These are phyloP conservation scores for Themeda triandra DNA, from an alignment of 176 grass and related monocot species.

Conservation along the genomic window DNA sequence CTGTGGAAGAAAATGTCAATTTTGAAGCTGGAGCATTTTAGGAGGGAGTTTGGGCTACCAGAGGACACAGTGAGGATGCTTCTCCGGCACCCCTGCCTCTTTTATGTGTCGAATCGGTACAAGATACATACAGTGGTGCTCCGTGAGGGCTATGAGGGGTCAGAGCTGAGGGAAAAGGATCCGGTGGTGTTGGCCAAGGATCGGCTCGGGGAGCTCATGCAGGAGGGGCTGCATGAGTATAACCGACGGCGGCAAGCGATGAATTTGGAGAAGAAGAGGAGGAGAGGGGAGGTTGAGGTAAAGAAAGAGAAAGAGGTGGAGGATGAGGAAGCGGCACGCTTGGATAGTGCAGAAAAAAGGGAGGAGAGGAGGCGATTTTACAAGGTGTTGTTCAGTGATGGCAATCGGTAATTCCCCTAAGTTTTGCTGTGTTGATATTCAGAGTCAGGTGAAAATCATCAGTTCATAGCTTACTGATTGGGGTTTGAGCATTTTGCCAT, in stretches of 20 bases:
- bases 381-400: constrained; percentile 65
- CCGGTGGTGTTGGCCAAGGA: constrained; percentile 69
- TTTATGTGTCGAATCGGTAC: constrained; percentile 84
- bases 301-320: constrained; percentile 53
- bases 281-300: constrained; percentile 61
- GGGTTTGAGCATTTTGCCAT: not conserved
- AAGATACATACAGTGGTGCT: constrained; percentile 82
- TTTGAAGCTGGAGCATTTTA: constrained; percentile 89
- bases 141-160: constrained; percentile 62
- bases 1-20: constrained; percentile 86
- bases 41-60: constrained; percentile 65
- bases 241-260: constrained; percentile 38
- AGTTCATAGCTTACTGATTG: not conserved
- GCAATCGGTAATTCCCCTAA: constrained; percentile 8
- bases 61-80: constrained; percentile 57
- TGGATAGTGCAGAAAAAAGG: constrained; percentile 54
- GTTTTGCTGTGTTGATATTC: not conserved
- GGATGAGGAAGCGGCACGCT: constrained; percentile 10
- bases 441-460: not conserved
- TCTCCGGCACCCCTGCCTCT: constrained; percentile 68
- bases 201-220: constrained; percentile 81
- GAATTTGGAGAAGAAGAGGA: constrained; percentile 88
- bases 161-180: constrained; percentile 74
- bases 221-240: constrained; percentile 87
- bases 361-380: constrained; percentile 83